Base-by-base conservation (phyloP, 768 basidiomycete species). In the Tylopilus sp. region DNA sequence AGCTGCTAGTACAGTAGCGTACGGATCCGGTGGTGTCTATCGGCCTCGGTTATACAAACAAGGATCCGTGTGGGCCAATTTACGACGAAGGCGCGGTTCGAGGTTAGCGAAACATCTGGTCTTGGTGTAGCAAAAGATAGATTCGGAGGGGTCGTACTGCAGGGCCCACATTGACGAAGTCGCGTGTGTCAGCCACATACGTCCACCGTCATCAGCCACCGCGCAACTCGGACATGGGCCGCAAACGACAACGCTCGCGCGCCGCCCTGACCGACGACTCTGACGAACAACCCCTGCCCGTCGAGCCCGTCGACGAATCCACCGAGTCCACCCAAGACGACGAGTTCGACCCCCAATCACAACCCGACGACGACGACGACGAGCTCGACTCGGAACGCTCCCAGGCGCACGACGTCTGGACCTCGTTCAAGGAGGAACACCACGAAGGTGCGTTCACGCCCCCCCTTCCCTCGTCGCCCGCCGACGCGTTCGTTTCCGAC, bases 351-450 rank as follows among this genome's bases (percentile, higher is more conserved):
- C n/a, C n/a, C n/a, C n/a, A n/a, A n/a, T n/a, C n/a, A n/a, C n/a
- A n/a, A n/a, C n/a, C n/a, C 19, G 60, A 28, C 8, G 19, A 26
- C 41, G 25, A 16, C 22, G 40, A 42, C 13, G 25, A 13, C 13
- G 40, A 41, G 22, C 16, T 19, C 12, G 37, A 10, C 19, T 36
- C 36, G 36, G 7, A 12, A 37, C n/a, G n/a, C n/a, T n/a, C n/a
- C n/a, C n/a, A 79, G 64, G 86, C 86, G 59, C 76, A 73, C 53
- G 82, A 83, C 29, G 76, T 88, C 33, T 89, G 87, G 87, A 84
- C 87, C 42, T 73, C 82, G 34, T 80, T 92, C 64, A 80, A 82
- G 63, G 90, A 92, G 62, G 87, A 92, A 54, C 82, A 89, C 60
- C 84, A 83, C 66, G 90, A 91, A 79, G 81, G 90, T 86, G 38